Conservation (phyloP, 179 eudicot genomes). For the Gypsophila paniculata region DNA sequence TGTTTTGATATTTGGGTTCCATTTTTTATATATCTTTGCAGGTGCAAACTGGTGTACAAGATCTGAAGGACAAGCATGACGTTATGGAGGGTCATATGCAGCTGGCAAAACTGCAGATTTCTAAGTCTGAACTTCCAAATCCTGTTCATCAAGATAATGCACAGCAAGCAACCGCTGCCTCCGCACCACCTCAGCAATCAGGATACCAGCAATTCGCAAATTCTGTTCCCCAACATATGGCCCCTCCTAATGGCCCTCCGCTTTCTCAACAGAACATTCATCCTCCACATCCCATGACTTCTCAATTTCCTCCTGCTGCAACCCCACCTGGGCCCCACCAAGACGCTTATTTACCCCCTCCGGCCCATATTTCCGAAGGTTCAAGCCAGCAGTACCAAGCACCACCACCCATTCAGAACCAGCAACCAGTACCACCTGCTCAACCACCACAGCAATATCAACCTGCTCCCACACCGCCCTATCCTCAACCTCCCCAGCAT, state of each 20-base stretch:
- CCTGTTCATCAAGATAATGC: slow-evolving; percentile 30
- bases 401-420: slow-evolving; percentile 46
- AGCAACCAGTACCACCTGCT: slow-evolving; percentile 32
- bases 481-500: slow-evolving; percentile 49
- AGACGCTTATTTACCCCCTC: slow-evolving; percentile 53
- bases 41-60: slow-evolving; percentile 74
- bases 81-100: slow-evolving; percentile 63
- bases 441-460: slow-evolving; percentile 50
- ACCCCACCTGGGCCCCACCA: slow-evolving; percentile 41
- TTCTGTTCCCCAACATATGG: slow-evolving; percentile 31
- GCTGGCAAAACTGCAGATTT: slow-evolving; percentile 51
- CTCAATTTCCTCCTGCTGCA: slow-evolving; percentile 48
- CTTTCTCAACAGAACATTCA: slow-evolving; percentile 46
- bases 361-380: slow-evolving; percentile 51
- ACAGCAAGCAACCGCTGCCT: slow-evolving; percentile 32
- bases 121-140: slow-evolving; percentile 41
- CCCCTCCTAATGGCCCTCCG: slow-evolving; percentile 38
- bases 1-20: too few species aligned
- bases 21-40: slow-evolving; percentile 34
- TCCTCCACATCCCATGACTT: slow-evolving; percentile 35
- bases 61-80: slow-evolving; percentile 79
- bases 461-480: slow-evolving; percentile 39
- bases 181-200: slow-evolving; percentile 49
- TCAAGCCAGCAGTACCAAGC: slow-evolving; percentile 54
- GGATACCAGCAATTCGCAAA: slow-evolving; percentile 38